Evolutionary conservation across 139 green algal species (phyloP), one percentile per base, ranked within the genome.

Genomic region (Parachlorella kessleri): DNA sequence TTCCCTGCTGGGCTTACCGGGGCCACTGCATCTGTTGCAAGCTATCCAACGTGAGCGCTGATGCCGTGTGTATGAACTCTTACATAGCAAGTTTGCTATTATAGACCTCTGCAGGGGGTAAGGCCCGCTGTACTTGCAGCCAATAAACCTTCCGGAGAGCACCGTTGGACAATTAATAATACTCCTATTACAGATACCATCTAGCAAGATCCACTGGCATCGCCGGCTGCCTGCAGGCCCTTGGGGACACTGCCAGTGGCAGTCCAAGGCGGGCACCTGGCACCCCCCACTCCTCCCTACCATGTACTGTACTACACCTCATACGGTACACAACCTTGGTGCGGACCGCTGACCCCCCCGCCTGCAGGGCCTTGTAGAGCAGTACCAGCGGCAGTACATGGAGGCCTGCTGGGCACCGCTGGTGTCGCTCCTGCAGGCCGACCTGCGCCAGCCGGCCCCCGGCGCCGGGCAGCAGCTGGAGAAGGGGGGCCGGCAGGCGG

Each of bases 401-500:
- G 75, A 81, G 24, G 36, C 28, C 2, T 37, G 64, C 26, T 75
- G 66, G 66, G 66, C 48, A 1, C 26, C 66, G 24, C 75, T 81
- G 66, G 40, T 81, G 42, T 7, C n/a, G 33, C 24, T 75, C 65
- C 74, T 79, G 64, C 74, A 64, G 39, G 35, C 53, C 33, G 74
- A 79, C 32, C 36, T 66, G 7, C 28, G 36, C 33, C 42, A 75
- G 42, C 7, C 42, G 18, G 33, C 69, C 37, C 65, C 66, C 9
- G 48, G 14, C 48, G 23, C 65, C 30, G 54, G 54, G 28, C 41
- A 68, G 32, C 24, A 64, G 6, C 32, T 24, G 4, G 75, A 80
- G 64, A 80, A 74, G 66, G 75, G 63, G 24, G 65, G 23, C 18
- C 75, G 75, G 23, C 65, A 72, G 42, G 66, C 65, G 39, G 65